Evolutionary conservation across 1,139 yeast genomes (phyloP).

Genomic region (Hemisphaericaspora xylanilytica): DNA sequence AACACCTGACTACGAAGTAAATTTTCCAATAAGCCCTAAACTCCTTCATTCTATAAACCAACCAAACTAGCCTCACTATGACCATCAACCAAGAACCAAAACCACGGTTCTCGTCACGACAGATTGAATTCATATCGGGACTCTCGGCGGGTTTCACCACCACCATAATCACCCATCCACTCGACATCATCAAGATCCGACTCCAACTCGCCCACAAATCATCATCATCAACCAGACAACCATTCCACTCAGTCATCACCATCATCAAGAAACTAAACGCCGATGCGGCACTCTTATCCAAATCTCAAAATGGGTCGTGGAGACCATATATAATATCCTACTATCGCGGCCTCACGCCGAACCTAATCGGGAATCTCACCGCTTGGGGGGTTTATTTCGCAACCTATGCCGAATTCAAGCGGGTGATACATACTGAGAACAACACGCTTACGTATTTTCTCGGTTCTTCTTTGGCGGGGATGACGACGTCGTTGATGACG

Average conservation of each 20-base stretch:
- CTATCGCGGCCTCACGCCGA: slow-evolving; percentile 82
- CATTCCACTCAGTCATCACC: slow-evolving; percentile 11
- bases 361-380: slow-evolving; percentile 73
- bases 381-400: slow-evolving; percentile 91
- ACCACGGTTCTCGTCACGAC: slow-evolving; percentile 6
- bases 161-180: slow-evolving; percentile 81
- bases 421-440: slow-evolving; percentile 15
- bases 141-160: slow-evolving; percentile 79
- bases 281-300: slow-evolving; percentile 10
- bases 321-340: slow-evolving; percentile 16
- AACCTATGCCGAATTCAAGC: slow-evolving; percentile 62
- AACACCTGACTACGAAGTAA: too few relatives aligned
- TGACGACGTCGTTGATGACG: slow-evolving; percentile 69
- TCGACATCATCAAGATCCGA: slow-evolving; percentile 80
- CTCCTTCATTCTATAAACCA: too few relatives aligned
- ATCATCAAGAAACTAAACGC: slow-evolving; percentile 21
- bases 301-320: not conserved
- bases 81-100: not conserved
- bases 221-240: slow-evolving; percentile 8
- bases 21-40: too few relatives aligned
- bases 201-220: slow-evolving; percentile 49
- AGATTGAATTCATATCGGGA: slow-evolving; percentile 66
- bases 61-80: too few relatives aligned
- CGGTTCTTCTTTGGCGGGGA: slow-evolving; percentile 59
- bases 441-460: slow-evolving; percentile 33